Evolutionary conservation across 2,329 filamentous ascomycete species (phyloP).

Genomic region (Pseudophaeomoniella oleicola): DNA sequence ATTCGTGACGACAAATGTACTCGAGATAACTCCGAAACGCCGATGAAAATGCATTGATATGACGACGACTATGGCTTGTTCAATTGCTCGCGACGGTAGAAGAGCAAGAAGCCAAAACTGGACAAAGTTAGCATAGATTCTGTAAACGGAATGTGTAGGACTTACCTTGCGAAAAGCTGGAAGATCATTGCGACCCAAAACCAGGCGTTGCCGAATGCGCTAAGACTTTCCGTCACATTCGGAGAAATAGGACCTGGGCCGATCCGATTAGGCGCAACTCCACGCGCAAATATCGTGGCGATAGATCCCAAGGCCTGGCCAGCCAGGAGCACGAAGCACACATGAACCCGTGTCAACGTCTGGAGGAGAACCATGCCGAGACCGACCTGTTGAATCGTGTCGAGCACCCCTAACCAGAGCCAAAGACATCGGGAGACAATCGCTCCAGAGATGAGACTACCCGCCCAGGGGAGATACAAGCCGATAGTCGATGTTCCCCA

Average conservation of each 20-base stretch:
- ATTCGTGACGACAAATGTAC: too few species aligned
- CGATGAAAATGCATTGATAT: neutral
- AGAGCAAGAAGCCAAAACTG: constrained; percentile 20
- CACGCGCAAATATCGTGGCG: constrained; percentile 45
- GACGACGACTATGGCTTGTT: constrained; percentile 19
- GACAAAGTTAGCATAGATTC: neutral
- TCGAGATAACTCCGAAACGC: too few species aligned
- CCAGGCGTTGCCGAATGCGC: constrained; percentile 32
- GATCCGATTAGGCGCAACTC: constrained; percentile 42
- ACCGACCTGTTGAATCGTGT: constrained; percentile 48
- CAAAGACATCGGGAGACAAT: constrained; percentile 42
- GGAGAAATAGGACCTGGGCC: constrained; percentile 48
- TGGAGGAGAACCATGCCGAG: constrained; percentile 53
- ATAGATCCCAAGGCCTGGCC: constrained; percentile 46
- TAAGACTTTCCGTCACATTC: constrained; percentile 35
- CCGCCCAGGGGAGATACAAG: constrained; percentile 46
- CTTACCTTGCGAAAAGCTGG: constrained; percentile 42
- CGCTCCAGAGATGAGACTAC: constrained; percentile 35
- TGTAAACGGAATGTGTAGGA: constrained; percentile 21
- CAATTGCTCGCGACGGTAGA: constrained; percentile 26
- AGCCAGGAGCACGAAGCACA: constrained; percentile 42
- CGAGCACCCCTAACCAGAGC: constrained; percentile 52
- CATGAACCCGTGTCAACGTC: constrained; percentile 49
- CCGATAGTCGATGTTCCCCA: constrained; percentile 47
- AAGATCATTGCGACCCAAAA: constrained; percentile 45